Evolutionary conservation across 805 yeast species (phyloP).

Genomic region (Yarrowia keelungensis): DNA sequence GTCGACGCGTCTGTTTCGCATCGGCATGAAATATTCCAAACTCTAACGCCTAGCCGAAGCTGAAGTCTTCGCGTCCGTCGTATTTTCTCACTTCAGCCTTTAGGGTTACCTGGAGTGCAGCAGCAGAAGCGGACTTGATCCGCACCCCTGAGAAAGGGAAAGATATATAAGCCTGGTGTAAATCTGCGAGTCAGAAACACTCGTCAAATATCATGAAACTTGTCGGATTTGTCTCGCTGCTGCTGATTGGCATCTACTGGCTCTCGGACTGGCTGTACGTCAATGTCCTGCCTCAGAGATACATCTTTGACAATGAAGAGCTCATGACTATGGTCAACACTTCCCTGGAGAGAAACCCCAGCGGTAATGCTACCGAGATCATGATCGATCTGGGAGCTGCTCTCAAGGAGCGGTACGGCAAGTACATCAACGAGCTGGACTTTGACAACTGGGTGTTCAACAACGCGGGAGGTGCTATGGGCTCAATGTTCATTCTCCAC

Average conservation of each 20-base stretch:
- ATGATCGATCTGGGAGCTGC: slow-evolving; percentile 66
- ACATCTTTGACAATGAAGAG: slow-evolving; percentile 70
- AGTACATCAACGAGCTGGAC: slow-evolving; percentile 71
- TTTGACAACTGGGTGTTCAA: slow-evolving; percentile 92
- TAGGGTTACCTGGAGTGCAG: slow-evolving; percentile 6
- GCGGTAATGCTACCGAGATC: slow-evolving; percentile 62
- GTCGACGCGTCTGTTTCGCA: slow-evolving; percentile 33
- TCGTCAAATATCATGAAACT: slow-evolving; percentile 39
- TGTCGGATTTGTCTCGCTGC: slow-evolving; percentile 40
- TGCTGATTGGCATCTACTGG: slow-evolving; percentile 41
- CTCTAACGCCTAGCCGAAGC: too few species aligned
- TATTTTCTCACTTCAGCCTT: not conserved
- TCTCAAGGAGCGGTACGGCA: slow-evolving; percentile 72
- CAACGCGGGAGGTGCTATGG: slow-evolving; percentile 99
- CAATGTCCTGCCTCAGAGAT: slow-evolving; percentile 65
- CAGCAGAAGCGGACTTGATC: slow-evolving; percentile 12
- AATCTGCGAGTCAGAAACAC: not conserved
- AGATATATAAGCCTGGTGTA: not conserved
- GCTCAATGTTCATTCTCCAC: slow-evolving; percentile 88
- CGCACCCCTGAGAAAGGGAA: not conserved
- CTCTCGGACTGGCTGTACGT: slow-evolving; percentile 44
- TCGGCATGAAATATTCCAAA: not conserved
- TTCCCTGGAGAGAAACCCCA: slow-evolving; percentile 50
- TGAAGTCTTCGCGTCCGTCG: not conserved
- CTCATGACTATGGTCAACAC: slow-evolving; percentile 67